Evolutionary conservation across 345 rosid genomes (phyloP), one percentile per base, ranked within the genome.

Genomic region (Camelina neglecta): DNA sequence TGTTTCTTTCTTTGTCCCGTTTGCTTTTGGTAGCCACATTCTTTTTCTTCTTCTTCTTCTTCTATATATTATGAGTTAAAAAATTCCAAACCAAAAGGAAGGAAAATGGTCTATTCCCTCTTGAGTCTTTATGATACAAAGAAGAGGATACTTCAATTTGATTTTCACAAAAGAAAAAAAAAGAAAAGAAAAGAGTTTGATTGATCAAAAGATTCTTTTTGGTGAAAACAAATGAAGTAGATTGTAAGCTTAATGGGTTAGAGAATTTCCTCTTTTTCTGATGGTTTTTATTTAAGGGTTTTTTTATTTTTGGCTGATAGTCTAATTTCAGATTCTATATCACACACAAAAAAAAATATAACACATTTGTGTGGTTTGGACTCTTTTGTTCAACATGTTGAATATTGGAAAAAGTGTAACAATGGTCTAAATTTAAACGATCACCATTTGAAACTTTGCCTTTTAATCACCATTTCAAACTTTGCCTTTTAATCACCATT

Each of bases 1-100:
- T 42, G 73, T 53, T 20, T 80, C 75, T 67, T 85, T 85, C 83
- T 83, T 85, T 38, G 56, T 9, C 18, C 10, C 67, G 59, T 69
- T 60, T 55, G 67, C 74, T 58, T 75, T 83, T 59, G 82, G 83
- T 36, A 63, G 68, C 86, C 86, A 83, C 86, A 83, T 83, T 80
- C 11, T 49, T 16, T 2, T 31, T 65, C 15, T 20, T 49, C 20
- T 55, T 55, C 35, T 50, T 62, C 50, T 13, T 45, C 49, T 45
- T 39, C 36, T 11, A 36, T 38, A 26, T 26, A 26, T 3, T 21
- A 36, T 53, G 7, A 20, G 4, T 8, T 3, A 8, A 36, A 35
- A 35, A 6, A 7, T 36, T 7, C 39, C 39, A 36, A 36, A 36
- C 1, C 3, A 55, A 1, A 57, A 58, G 60, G 53, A 48, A 38